Base-by-base conservation (phyloP, 192 early-diverging fungal genomes). In the Coemansia brasiliensis region DNA sequence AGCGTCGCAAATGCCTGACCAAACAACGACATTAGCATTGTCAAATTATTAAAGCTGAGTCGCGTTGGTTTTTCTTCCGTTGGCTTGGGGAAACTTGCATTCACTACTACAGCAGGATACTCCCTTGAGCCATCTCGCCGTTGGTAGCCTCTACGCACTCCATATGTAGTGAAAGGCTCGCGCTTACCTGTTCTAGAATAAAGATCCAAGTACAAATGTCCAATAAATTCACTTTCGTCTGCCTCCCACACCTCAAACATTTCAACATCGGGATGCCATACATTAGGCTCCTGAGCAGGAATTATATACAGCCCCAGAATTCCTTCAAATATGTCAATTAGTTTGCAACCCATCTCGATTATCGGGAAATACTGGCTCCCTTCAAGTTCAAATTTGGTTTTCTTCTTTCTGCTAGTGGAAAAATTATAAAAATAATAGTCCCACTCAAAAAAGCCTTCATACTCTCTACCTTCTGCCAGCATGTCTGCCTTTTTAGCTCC, bases 181-280 rank as follows among this genome's bases (percentile, higher is more conserved):
- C 74, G 83, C 59, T 85, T 88, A 48, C 74, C 79, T 24, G 86
- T 72, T 15, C 86, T 74, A 41, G 88, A 83, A 52, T 83, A 83
- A 11, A 89, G 67, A 62, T 92, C 90, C 40, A 85, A 74, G 45
- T 85, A 87, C 66, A 90, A 86, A 45, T 84, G 78, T 3, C 88
- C 88, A 17, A 84, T 50, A 43, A 88, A 83, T 16, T 79, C 65
- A 39, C 64, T 61, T 32, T 78, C 65, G 48, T 79, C 69, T 67
- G 81, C n/a, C 57, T 89, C 87, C 63, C 82, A 87, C 40, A 87
- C 86, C 21, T 87, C 87, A 55, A 80, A 87, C 43, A 86, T 50
- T 17, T 83, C 71, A 3, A 91, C 91, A 63, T 88, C 88, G 13
- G 68, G 70, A 20, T 90, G 88, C 89, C 90, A 92, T 3, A 75